Conservation (phyloP, 441 rosid species). For the Adansonia grandidieri region DNA sequence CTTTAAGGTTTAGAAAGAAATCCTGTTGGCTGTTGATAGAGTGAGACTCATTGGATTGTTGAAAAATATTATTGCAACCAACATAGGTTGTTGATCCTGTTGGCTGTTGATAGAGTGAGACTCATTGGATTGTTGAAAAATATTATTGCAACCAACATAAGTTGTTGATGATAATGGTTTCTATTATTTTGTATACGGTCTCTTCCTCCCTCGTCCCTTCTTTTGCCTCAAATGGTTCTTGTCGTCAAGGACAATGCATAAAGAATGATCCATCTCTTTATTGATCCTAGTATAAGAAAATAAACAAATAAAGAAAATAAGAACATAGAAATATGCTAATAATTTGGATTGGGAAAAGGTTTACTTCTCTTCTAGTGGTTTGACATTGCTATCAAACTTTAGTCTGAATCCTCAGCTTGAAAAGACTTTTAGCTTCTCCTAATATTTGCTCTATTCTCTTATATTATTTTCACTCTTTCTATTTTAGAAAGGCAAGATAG, state of each 20-base stretch:
- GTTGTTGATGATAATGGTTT: background rate
- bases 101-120: background rate
- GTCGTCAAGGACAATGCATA: background rate
- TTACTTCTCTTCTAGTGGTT: background rate
- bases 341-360: background rate
- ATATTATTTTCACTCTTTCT: background rate
- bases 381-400: background rate
- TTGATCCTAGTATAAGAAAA: conserved; percentile 1
- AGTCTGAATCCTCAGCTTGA: background rate
- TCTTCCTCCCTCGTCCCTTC: background rate
- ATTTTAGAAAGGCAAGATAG: background rate
- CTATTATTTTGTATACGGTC: background rate
- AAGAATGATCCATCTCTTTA: background rate
- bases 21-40: background rate
- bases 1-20: background rate
- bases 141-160: background rate
- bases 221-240: conserved; percentile 3
- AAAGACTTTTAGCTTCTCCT: background rate
- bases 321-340: background rate
- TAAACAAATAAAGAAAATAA: conserved; percentile 9
- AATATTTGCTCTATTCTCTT: background rate
- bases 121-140: conserved; percentile 5
- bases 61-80: conserved; percentile 6
- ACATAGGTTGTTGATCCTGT: background rate
- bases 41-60: background rate